Evolutionary conservation across 148 eudicot genomes (phyloP), one percentile per base, ranked within the genome.

Genomic region (Chenopodium album): DNA sequence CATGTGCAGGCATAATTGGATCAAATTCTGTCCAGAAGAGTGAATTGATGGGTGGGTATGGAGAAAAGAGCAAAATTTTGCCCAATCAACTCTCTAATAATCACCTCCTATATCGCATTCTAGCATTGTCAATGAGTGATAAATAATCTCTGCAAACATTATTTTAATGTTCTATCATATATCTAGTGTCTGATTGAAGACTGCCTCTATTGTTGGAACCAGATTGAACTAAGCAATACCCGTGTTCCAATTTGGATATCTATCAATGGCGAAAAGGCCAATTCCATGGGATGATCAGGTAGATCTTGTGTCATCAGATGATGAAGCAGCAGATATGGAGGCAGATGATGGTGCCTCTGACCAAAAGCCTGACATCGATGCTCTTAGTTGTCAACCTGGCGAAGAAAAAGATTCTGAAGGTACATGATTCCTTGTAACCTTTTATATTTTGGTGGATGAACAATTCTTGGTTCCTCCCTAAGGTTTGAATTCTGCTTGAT

Each of bases 241-340:
- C 68, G 67, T 12, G 62, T 31, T 69, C 59, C 44, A 64, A 72
- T 68, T 68, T 65, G 47, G 50, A 68, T 46, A 75, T 67, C 20
- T 46, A 9, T 84, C 78, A 32, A 82, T 82, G 77, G 80, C 84
- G 84, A 87, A 84, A 81, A 83, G 71, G 85, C 46, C 89, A 54
- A 29, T 75, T n/a, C 77, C 87, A 63, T 84, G 83, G 69, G 76
- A 78, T 74, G 84, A 76, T 60, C 89, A 78, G 79, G 88, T 91
- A 74, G 89, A 91, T 85, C 78, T 89, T 32, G 79, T 91, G 79
- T 88, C 90, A 80, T 86, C 89, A 22, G 93, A 91, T 82, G 92
- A 87, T 64, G 89, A 87, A 41, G 77, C 78, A 73, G 86, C 71
- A 67, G 87, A 89, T 73, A 89, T 89, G 71, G 76, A 76, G 9